Evolutionary conservation across 371 early-diverging fungal species (phyloP), one percentile per base, ranked within the genome.

Genomic region (Chytridiales sp.): DNA sequence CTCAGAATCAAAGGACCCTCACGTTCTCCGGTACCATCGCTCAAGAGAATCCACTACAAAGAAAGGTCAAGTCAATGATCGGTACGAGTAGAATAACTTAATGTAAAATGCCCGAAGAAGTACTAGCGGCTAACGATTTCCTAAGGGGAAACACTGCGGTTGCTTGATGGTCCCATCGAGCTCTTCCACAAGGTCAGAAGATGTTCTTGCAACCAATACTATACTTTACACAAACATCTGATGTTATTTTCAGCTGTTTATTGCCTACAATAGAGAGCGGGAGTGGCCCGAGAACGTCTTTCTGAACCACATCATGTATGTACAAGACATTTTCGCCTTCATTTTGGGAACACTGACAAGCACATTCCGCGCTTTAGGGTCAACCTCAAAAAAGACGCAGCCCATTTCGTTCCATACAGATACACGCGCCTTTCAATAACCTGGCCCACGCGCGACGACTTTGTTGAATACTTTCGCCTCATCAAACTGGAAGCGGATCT

Each of bases 381-480:
- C 38, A 65, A 53, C 47, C 56, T 69, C 4, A 17, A 27, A 19
- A 49, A 38, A 30, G 48, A 40, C 26, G 52, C 50, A 17, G 35
- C 41, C 38, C 24, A 29, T 1, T 72, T 51, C 47, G 54, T 30
- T 13, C 13, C 47, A 13, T 60, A 61, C 63, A 42, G 31, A 32
- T 42, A 64, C 42, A 17, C 42, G 27, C 59, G 71, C 15, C 31
- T 58, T 26, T 22, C 48, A 27, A 49, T 75, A 8, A 59, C 68
- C 4, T 75, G 70, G 70, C 69, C 75, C 4, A 60, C 61, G 9
- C 39, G 44, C 26, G 31, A 30, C 4, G 67, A 63, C 35, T 49
- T 64, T 24, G 17, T 35, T 21, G 50, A 35, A 8, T 75, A 61
- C 44, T 32, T 64, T n/a, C 35, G 42, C 36, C 24, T 35, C 13